Evolutionary conservation across 1,139 yeast genomes (phyloP).

Genomic region (Groenewaldozyma sp.): DNA sequence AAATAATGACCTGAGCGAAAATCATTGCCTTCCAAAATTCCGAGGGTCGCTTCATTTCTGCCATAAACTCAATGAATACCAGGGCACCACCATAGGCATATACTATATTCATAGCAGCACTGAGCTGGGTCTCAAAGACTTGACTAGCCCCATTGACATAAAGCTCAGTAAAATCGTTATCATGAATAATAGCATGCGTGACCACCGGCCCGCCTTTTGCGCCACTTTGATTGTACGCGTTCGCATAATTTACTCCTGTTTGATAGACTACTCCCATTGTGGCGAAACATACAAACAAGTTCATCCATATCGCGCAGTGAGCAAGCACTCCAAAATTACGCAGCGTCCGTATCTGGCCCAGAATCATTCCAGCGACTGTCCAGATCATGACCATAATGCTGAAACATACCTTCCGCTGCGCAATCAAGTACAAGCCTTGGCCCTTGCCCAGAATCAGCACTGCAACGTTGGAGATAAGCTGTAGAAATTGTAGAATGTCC

Average conservation of each 20-base stretch:
- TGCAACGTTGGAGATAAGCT: constrained; percentile 36
- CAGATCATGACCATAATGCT: constrained; percentile 34
- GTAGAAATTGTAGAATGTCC: constrained; percentile 34
- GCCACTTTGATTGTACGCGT: constrained; percentile 24
- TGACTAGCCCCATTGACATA: constrained; percentile 19
- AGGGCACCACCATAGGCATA: constrained; percentile 42
- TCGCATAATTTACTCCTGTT: constrained; percentile 29
- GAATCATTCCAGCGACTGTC: constrained; percentile 35
- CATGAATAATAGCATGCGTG: constrained; percentile 18
- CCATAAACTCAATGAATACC: constrained; percentile 37
- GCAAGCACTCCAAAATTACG: constrained; percentile 34
- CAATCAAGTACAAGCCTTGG: constrained; percentile 35
- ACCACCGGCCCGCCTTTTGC: constrained; percentile 20
- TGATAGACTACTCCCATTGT: constrained; percentile 35
- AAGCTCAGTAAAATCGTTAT: background rate
- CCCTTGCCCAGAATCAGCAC: constrained; percentile 34
- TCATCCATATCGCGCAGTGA: constrained; percentile 40
- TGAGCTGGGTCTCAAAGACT: constrained; percentile 24
- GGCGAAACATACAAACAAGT: constrained; percentile 33
- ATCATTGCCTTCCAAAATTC: constrained; percentile 41
- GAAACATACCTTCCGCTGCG: constrained; percentile 32
- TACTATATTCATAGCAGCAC: constrained; percentile 38
- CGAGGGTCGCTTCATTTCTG: constrained; percentile 38
- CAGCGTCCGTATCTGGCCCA: constrained; percentile 36
- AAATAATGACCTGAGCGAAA: constrained; percentile 34